These are phyloP conservation scores for Alternaria brassicicola DNA, from an alignment of 2,329 filamentous ascomycete species.

Conservation along the genomic window DNA sequence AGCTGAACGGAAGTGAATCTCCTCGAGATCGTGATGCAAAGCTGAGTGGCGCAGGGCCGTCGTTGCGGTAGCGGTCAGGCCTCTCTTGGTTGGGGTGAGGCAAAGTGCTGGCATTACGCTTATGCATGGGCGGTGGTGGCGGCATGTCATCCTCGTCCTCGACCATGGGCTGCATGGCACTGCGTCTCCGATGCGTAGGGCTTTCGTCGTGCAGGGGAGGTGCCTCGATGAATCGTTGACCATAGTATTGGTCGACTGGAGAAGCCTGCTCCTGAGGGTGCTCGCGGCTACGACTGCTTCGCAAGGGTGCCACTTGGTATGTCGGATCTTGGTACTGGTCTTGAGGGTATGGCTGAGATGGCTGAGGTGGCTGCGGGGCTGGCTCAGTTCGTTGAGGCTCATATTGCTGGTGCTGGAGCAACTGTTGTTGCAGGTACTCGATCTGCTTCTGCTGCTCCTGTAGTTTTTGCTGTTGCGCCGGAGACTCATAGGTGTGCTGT, in stretches of 20 bases:
- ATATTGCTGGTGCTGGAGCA: constrained; percentile 21
- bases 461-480: constrained; percentile 12
- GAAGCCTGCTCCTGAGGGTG: constrained; percentile 31
- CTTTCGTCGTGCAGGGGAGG: constrained; percentile 48
- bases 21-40: constrained; percentile 35
- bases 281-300: constrained; percentile 37
- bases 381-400: constrained; percentile 25
- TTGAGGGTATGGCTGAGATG: constrained; percentile 22
- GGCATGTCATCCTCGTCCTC: constrained; percentile 65
- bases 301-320: constrained; percentile 44
- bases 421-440: constrained; percentile 16
- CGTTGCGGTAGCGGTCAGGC: constrained; percentile 29
- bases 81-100: constrained; percentile 34
- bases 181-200: constrained; percentile 54
- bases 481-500: constrained; percentile 33
- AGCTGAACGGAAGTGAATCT: constrained; percentile 28
- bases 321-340: constrained; percentile 38
- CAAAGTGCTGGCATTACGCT: constrained; percentile 42
- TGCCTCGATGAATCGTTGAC: constrained; percentile 40
- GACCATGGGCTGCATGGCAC: constrained; percentile 65
- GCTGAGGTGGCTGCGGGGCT: constrained; percentile 10
- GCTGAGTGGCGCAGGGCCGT: constrained; percentile 45
- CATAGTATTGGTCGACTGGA: constrained; percentile 42
- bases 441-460: constrained; percentile 23
- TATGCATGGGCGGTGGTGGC: constrained; percentile 49